phyloP scores from a whole-genome alignment of 1,139 yeast species.

The Wickerhamomyces sp. region DNA sequence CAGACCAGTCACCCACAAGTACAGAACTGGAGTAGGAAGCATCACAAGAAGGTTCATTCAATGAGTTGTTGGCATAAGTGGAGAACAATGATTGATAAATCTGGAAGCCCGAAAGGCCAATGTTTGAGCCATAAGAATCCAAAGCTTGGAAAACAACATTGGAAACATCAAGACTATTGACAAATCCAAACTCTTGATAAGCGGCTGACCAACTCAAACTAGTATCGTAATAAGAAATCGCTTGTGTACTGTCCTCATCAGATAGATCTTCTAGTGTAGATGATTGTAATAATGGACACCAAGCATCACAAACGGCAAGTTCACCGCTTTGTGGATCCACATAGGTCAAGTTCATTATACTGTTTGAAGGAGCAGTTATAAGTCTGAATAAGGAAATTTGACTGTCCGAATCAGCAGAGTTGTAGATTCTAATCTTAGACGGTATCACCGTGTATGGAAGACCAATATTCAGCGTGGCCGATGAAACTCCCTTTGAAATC shows the following conservation, averaged over 20 bases:
- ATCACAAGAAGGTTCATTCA: conserved; percentile 62
- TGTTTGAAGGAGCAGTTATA: conserved; percentile 71
- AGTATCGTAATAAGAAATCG: conserved; percentile 20
- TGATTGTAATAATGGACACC: conserved; percentile 60
- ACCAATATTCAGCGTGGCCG: conserved; percentile 66
- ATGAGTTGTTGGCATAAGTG: conserved; percentile 70
- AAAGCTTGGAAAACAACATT: conserved; percentile 61
- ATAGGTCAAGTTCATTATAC: conserved; percentile 89
- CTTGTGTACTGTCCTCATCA: conserved; percentile 23
- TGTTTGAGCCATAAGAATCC: conserved; percentile 65
- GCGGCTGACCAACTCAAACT: conserved; percentile 36
- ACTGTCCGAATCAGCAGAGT: conserved; percentile 44
- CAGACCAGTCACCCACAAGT: conserved; percentile 27
- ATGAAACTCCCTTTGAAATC: conserved; percentile 44
- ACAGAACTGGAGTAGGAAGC: conserved; percentile 31
- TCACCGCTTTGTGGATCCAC: conserved; percentile 65
- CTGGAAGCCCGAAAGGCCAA: conserved; percentile 70
- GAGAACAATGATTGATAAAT: conserved; percentile 59
- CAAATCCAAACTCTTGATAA: conserved; percentile 80
- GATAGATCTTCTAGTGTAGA: conserved; percentile 23
- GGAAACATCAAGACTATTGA: conserved; percentile 59
- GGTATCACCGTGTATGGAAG: conserved; percentile 61
- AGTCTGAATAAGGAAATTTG: conserved; percentile 63
- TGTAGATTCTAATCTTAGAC: conserved; percentile 67
- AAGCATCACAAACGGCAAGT: conserved; percentile 69